Evolutionary conservation across 1,139 yeast species (phyloP).

Genomic region (Kurtzmaniella quercitrusa): DNA sequence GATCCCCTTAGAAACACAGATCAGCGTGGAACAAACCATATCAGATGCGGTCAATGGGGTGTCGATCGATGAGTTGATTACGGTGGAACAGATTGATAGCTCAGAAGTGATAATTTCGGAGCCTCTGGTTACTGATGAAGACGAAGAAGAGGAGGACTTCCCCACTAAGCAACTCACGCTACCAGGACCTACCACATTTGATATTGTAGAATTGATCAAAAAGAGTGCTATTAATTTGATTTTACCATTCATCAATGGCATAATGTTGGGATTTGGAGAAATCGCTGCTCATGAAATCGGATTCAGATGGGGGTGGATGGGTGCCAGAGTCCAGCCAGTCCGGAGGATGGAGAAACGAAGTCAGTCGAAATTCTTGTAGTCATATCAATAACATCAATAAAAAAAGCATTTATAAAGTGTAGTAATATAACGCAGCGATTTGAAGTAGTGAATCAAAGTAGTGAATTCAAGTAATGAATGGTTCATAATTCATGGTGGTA

Average conservation of each 20-base stretch:
- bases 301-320: slow-evolving; percentile 71
- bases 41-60: background rate
- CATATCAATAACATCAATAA: background rate
- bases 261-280: slow-evolving; percentile 97
- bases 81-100: background rate
- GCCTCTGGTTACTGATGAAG: slow-evolving; percentile 1
- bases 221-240: slow-evolving; percentile 69
- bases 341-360: slow-evolving; percentile 24
- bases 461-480: too few relatives aligned
- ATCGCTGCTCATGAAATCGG: slow-evolving; percentile 92
- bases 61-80: background rate
- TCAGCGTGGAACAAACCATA: background rate
- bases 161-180: slow-evolving; percentile 2
- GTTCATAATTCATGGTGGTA: too few relatives aligned
- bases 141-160: background rate
- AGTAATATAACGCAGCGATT: too few relatives aligned
- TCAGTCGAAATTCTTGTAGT: slow-evolving; percentile 17
- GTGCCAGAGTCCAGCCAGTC: slow-evolving; percentile 58
- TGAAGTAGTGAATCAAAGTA: too few relatives aligned
- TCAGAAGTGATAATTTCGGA: background rate
- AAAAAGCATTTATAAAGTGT: background rate
- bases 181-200: slow-evolving; percentile 10
- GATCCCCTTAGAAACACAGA: background rate
- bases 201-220: slow-evolving; percentile 34
- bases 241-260: slow-evolving; percentile 86